Conservation (phyloP, 2,329 filamentous ascomycete genomes). For the Epichloe glyceriae region DNA sequence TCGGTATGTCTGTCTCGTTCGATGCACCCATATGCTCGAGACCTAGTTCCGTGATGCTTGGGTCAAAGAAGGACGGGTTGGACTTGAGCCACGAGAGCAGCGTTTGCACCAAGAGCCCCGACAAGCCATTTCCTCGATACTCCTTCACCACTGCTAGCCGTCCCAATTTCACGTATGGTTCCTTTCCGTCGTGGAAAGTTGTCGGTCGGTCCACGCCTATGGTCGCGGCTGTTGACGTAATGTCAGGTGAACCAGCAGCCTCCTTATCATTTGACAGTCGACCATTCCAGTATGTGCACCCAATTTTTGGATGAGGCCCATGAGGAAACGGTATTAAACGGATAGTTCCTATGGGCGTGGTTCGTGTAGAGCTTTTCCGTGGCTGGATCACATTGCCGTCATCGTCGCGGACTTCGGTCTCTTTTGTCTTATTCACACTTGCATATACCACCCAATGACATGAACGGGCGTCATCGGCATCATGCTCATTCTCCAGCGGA, state of each 20-base stretch:
- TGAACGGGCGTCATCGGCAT: conserved; percentile 63
- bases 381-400: conserved; percentile 26
- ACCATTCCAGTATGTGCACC: conserved; percentile 35
- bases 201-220: conserved; percentile 30
- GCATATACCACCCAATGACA: conserved; percentile 86
- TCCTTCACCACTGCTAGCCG: conserved; percentile 57
- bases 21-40: conserved; percentile 30
- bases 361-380: conserved; percentile 30
- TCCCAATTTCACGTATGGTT: conserved; percentile 74
- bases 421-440: conserved; percentile 37
- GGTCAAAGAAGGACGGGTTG: conserved; percentile 45
- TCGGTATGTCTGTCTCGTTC: conserved; percentile 29
- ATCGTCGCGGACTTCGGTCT: conserved; percentile 30
- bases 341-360: conserved; percentile 55
- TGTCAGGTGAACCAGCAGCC: not conserved
- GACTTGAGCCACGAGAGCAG: conserved; percentile 54
- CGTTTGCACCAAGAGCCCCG: conserved; percentile 50
- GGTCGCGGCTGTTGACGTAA: conserved; percentile 7
- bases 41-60: conserved; percentile 30
- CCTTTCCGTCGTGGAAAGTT: conserved; percentile 43
- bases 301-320: conserved; percentile 43
- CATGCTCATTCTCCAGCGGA: conserved; percentile 58
- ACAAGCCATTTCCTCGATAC: conserved; percentile 54
- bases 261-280: conserved; percentile 18
- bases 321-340: conserved; percentile 76